Percentiles rank a stretch among this genome's conserved stretches.
Conservation (phyloP, 1,139 yeast genomes). For the Geotrichum restrictum region DNA sequence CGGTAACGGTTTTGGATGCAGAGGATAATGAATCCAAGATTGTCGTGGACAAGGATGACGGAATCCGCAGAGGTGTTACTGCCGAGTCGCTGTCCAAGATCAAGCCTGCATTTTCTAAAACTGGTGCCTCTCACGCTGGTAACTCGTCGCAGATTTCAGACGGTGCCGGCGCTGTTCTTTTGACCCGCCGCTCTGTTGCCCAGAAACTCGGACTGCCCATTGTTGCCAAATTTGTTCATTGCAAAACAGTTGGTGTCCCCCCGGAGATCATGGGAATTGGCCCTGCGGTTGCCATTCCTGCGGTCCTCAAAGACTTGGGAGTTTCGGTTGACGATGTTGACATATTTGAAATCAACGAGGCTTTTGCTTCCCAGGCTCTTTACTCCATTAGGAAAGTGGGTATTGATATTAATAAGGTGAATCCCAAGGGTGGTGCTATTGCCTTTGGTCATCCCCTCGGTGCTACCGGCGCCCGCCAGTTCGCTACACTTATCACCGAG, state of each 20-base stretch:
- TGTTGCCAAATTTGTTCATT: constrained; percentile 71
- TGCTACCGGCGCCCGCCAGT: constrained; percentile 92
- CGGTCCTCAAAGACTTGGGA: constrained; percentile 62
- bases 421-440: constrained; percentile 93
- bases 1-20: constrained; percentile 38
- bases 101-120: constrained; percentile 80
- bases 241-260: constrained; percentile 82
- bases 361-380: constrained; percentile 91
- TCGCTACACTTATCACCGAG: constrained; percentile 81
- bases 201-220: constrained; percentile 63
- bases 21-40: constrained; percentile 45
- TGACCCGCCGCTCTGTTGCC: constrained; percentile 86
- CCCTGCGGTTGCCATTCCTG: constrained; percentile 90
- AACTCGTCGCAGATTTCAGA: constrained; percentile 94
- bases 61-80: constrained; percentile 85
- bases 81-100: constrained; percentile 67
- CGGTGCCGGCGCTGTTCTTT: constrained; percentile 87
- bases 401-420: constrained; percentile 68
- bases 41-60: constrained; percentile 73
- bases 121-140: constrained; percentile 90
- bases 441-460: constrained; percentile 96
- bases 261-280: constrained; percentile 98
- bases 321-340: constrained; percentile 62
- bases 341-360: constrained; percentile 87
- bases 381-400: constrained; percentile 65